These are phyloP conservation scores for Phytophthora uliginosa DNA, from an alignment of 352 stramenopile species.

Conservation along the genomic window DNA sequence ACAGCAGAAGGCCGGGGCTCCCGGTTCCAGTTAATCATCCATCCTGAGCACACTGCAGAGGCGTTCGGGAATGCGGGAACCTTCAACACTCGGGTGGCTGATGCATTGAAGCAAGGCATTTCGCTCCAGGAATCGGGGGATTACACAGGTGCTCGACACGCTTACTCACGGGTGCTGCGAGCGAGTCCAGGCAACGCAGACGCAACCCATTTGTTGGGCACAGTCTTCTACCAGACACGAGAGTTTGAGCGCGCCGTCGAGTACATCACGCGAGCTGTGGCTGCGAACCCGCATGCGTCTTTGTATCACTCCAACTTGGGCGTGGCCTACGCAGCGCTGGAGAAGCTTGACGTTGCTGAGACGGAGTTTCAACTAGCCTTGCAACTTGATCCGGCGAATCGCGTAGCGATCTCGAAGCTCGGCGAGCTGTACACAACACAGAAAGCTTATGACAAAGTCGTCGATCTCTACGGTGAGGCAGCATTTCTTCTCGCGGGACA, in stretches of 20 bases:
- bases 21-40: conserved; percentile 58
- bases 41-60: conserved; percentile 21
- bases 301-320: conserved; percentile 49
- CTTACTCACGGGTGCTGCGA: conserved; percentile 55
- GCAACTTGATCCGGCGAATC: conserved; percentile 28
- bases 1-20: conserved; percentile 5
- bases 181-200: conserved; percentile 41
- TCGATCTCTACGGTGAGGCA: conserved; percentile 37
- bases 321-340: conserved; percentile 14
- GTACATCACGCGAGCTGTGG: conserved; percentile 33
- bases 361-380: conserved; percentile 27
- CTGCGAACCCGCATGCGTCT: conserved; percentile 28
- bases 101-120: conserved; percentile 34
- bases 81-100: conserved; percentile 19
- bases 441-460: conserved; percentile 34
- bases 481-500: conserved; percentile 11
- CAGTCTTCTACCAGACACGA: conserved; percentile 34
- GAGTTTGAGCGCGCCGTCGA: conserved; percentile 21
- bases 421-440: conserved; percentile 24
- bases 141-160: conserved; percentile 30
- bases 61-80: conserved; percentile 8
- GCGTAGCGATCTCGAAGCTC: conserved; percentile 29
- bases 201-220: conserved; percentile 62
- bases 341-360: conserved; percentile 24
- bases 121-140: conserved; percentile 40